Base-by-base conservation (phyloP, 208 protist genomes). In the Blechomonas ayalai region DNA sequence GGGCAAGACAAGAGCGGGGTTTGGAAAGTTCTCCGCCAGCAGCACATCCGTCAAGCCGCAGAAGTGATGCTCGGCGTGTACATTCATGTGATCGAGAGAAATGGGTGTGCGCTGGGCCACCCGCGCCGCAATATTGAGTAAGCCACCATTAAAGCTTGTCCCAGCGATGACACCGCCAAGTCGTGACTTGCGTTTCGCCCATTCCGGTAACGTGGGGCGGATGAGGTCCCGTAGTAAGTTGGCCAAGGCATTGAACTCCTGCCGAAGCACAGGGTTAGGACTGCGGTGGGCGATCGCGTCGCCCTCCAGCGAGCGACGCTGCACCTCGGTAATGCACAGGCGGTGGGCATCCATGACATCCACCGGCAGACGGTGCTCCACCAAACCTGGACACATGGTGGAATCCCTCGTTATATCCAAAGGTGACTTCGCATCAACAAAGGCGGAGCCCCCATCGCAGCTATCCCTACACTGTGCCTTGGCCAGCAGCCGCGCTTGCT, bases 11-110 rank as follows among this genome's bases (percentile, higher is more conserved):
- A 69, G 45, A 13, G 56, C 36, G 25, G 78, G 68, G 35, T 87
- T 67, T 0, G 80, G 74, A 54, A 86, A 93, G 34, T 70, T 78
- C 9, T 58, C 60, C 5, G 72, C 60, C 20, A 93, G 50, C 22
- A 93, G 52, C 0, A 90, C 73, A 43, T 93, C 84, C 8, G 84
- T 90, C 20, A 90, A 59, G 9, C 75, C 78, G 46, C 80, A 87
- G 56, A 82, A 93, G 44, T 87, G 77, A 50, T 82, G 59, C 47
- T 65, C 55, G 13, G 80, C 67, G 51, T 89, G 67, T 16, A 71
- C 66, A 23, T 82, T 67, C 8, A 93, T 65, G 44, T 89, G 74
- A 8, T 88, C 71, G 2, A 82, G 62, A 18, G 73, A 65, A 19
- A 89, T 44, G 29, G 49, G 41, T 28, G 67, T 67, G 34, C 70